These are phyloP conservation scores for Tetrapisispora pingtungensis DNA, from an alignment of 805 yeast genomes.

Conservation along the genomic window DNA sequence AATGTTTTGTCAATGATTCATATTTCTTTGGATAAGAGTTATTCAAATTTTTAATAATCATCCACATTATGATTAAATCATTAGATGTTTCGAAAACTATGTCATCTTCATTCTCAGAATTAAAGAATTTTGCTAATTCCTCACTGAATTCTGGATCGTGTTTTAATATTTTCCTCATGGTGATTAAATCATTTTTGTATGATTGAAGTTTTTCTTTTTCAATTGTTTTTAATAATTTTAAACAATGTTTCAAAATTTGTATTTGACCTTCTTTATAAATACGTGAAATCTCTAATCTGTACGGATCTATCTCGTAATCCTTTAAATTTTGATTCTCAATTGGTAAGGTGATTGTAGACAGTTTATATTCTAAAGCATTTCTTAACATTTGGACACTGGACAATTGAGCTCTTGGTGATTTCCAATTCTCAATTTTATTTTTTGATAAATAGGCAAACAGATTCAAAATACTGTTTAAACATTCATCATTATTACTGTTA, in stretches of 20 bases:
- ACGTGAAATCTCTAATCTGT: constrained; percentile 26
- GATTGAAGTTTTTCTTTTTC: constrained; percentile 42
- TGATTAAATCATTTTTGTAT: constrained; percentile 35
- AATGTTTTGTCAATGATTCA: constrained; percentile 10
- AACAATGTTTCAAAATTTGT: constrained; percentile 34
- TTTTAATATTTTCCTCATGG: constrained; percentile 43
- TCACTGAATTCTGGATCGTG: constrained; percentile 41
- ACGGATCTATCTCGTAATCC: constrained; percentile 4
- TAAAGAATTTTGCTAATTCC: constrained; percentile 39
- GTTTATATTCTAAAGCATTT: constrained; percentile 44
- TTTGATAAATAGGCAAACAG: constrained; percentile 24
- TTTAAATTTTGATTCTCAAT: constrained; percentile 2
- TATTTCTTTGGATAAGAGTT: constrained; percentile 11
- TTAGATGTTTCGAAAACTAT: constrained; percentile 35
- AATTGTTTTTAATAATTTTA: constrained; percentile 35
- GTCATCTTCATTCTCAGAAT: constrained; percentile 28
- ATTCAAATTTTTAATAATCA: constrained; percentile 10
- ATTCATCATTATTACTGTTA: constrained; percentile 14
- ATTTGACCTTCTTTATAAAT: constrained; percentile 44
- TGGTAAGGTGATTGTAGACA: neutral
- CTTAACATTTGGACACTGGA: constrained; percentile 50
- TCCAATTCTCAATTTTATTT: constrained; percentile 30
- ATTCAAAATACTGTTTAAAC: constrained; percentile 19
- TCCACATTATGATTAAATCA: constrained; percentile 37
- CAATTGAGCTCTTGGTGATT: constrained; percentile 43